Percentiles rank a stretch among this genome's conserved stretches.
Conservation (phyloP, 805 yeast species). For the Saturnispora galanensis region DNA sequence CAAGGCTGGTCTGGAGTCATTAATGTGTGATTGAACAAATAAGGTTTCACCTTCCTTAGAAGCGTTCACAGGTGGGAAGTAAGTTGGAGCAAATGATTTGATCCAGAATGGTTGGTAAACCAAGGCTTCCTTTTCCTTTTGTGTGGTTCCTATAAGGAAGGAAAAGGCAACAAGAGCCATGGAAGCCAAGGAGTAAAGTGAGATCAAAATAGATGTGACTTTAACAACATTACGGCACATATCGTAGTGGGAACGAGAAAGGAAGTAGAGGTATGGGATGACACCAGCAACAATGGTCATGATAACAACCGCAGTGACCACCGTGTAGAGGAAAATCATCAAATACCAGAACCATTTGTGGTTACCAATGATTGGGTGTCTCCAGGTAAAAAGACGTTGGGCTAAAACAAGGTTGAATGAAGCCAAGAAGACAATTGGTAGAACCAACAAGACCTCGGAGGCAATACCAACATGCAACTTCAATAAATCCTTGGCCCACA, state of each 20-base stretch:
- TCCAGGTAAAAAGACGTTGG: conserved; percentile 67
- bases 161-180: conserved; percentile 40
- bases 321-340: conserved; percentile 40
- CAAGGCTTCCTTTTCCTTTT: conserved; percentile 37
- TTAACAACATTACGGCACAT: conserved; percentile 47
- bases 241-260: conserved; percentile 34
- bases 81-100: conserved; percentile 46
- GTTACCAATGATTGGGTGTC: conserved; percentile 64
- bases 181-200: conserved; percentile 46
- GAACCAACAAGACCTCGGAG: conserved; percentile 43
- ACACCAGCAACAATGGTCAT: conserved; percentile 61
- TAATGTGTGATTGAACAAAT: conserved; percentile 16
- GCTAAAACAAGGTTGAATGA: conserved; percentile 56
- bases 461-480: conserved; percentile 42
- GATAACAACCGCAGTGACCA: conserved; percentile 49
- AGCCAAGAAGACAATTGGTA: conserved; percentile 50
- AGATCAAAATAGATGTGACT: conserved; percentile 39
- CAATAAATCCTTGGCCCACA: conserved; percentile 48
- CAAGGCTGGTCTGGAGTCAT: conserved; percentile 15
- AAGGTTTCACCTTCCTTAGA: conserved; percentile 24
- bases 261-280: conserved; percentile 48
- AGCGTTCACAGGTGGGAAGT: conserved; percentile 49
- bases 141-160: conserved; percentile 45
- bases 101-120: conserved; percentile 75
- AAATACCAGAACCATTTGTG: conserved; percentile 37